phyloP scores from a whole-genome alignment of 202 grass and related monocot species.

The Musa balbisiana region DNA sequence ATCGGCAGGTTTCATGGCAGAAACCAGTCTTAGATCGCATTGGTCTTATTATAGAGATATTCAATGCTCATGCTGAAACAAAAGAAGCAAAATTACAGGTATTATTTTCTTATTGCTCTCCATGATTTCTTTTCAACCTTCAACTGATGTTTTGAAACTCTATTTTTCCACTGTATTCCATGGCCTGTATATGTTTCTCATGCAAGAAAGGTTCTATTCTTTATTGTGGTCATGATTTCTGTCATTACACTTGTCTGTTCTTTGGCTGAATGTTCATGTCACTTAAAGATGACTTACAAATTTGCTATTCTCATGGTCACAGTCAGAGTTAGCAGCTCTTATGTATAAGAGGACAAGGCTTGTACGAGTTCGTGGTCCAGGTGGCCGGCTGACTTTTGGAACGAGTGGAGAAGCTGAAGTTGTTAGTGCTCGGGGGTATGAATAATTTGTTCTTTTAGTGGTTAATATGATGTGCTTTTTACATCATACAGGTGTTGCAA shows the following conservation, averaged over 20 bases:
- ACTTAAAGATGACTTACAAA: background rate
- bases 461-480: background rate
- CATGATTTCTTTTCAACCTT: too few species aligned
- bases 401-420: slow-evolving; percentile 87
- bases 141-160: background rate
- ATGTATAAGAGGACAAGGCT: slow-evolving; percentile 97
- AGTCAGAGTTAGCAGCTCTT: slow-evolving; percentile 93
- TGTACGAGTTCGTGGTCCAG: slow-evolving; percentile 77
- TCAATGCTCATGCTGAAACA: slow-evolving; percentile 95
- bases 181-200: too few species aligned
- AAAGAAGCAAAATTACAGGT: slow-evolving; percentile 99
- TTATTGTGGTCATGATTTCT: background rate
- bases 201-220: background rate
- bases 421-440: slow-evolving; percentile 93
- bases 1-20: slow-evolving; percentile 53
- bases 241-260: background rate
- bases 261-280: background rate
- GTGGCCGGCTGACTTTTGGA: slow-evolving; percentile 77
- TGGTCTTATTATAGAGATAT: slow-evolving; percentile 96
- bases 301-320: slow-evolving; percentile 12
- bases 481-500: slow-evolving; percentile 2
- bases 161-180: too few species aligned
- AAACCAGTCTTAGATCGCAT: slow-evolving; percentile 88
- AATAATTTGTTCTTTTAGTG: slow-evolving; percentile 16
- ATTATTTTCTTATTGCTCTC: background rate